Base-by-base conservation (phyloP, 306 rosid genomes). In the Prunus dulcis region DNA sequence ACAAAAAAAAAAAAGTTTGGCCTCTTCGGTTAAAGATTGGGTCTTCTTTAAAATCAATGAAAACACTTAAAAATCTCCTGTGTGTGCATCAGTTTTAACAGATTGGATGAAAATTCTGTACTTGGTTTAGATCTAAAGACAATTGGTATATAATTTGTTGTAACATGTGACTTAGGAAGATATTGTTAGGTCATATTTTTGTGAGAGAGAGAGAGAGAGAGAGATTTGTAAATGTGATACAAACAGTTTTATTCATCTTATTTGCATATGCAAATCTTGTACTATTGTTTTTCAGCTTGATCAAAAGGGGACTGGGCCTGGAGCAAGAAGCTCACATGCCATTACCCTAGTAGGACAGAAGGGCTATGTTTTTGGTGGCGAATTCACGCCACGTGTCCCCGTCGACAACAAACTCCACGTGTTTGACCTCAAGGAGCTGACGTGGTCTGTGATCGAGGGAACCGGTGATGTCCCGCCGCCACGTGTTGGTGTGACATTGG, bases 281-380 rank as follows among this genome's bases (percentile, higher is more conserved):
- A 22, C 71, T 25, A 15, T 17, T 15, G 43, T 15, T 53, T 19
- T 19, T 15, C 82, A 93, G 98, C 87, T 93, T 76, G 86, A 86
- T 64, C 95, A 94, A 77, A 82, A 75, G 23, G 94, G 95, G 56
- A 69, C 32, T 19, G 86, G 88, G 6, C 97, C 91, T 3, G 98
- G 97, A 71, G 91, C 92, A 12, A 85, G 98, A 84, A 94, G 98
- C 74, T 94, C 98, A 22, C 98, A 94, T 71, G 97, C 98, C 51
- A 79, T 90, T 32, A 79, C 96, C 60, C 62, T 90, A 67, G 88
- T 91, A 67, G 97, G 89, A 69, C 86, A 84, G 6, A 90, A 91
- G 76, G 86, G 88, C 55, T 94, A 94, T 81, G 93, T 81, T 45
- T 94, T 94, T 2, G 97, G 97, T 0, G 97, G 98, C 11, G 98